Percentiles rank a stretch among this genome's conserved stretches.
Conservation (phyloP, 371 early-diverging fungal species). For the Saksenaea vasiformis region DNA sequence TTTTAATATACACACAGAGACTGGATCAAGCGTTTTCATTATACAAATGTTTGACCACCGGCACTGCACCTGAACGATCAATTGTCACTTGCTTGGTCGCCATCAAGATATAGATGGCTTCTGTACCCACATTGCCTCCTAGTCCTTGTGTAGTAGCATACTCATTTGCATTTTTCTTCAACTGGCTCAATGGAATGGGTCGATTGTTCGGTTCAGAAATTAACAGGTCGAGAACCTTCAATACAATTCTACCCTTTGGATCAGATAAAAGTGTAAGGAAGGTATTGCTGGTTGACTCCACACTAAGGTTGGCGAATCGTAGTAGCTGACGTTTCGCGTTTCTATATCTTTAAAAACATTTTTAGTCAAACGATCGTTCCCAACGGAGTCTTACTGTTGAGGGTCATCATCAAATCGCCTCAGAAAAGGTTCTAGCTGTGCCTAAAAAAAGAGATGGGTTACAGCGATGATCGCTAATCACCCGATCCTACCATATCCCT, state of each 20-base stretch:
- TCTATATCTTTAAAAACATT: neutral
- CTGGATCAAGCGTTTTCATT: neutral
- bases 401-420: neutral
- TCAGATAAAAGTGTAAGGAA: neutral
- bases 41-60: neutral
- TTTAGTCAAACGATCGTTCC: neutral
- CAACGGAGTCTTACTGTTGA: neutral
- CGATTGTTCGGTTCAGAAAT: neutral
- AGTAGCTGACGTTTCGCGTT: neutral
- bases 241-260: neutral
- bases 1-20: neutral
- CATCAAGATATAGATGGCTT: conserved; percentile 3
- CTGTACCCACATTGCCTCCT: neutral
- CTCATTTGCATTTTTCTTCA: neutral
- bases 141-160: neutral
- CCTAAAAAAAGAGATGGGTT: neutral
- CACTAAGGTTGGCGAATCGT: neutral
- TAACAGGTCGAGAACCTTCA: neutral
- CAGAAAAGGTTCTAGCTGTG: neutral
- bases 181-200: neutral
- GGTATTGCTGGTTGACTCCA: neutral
- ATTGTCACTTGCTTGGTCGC: neutral
- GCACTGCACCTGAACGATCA: neutral
- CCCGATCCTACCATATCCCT: neutral
- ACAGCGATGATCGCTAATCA: neutral